Base-by-base conservation (phyloP, 805 yeast genomes). In the Yamadazyma sp. region DNA sequence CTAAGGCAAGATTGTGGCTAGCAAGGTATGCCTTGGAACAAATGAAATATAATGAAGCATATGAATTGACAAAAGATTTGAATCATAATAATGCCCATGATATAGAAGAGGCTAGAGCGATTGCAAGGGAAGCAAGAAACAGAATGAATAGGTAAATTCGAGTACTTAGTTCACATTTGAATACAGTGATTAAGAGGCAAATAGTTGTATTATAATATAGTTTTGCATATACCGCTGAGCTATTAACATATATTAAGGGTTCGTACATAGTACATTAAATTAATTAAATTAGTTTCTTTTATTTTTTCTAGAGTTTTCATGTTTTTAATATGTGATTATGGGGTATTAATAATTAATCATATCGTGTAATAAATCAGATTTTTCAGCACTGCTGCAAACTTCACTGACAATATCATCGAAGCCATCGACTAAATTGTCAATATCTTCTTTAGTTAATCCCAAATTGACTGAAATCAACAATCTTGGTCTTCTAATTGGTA, bases 1-100 rank as follows among this genome's bases (percentile, higher is more conserved):
- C 83, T 7, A 83, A 80, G 50, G 94, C 96, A 0, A 66, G 93
- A 27, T 62, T 89, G 35, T 89, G 97, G 97, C 61, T 89, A 17
- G 95, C 96, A 1, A 72, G 78, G 33, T 62, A 72, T 44, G 89
- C 87, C 30, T 57, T 80, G 40, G 67, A 66, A 12, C 58, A 60
- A 26, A 65, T 73, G 10, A 75, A 78, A 41, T 88, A 74, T 65
- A 77, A 76, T 31, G 70, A 65, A 36, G 95, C 96, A 0, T 80
- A 80, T 42, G 76, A 71, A 33, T 76, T 82, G 52, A 93, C 95
- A 1, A 74, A 76, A 36, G 85, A 80, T 38, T 70, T 87, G 45
- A 61, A 60, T 30, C 62, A 62, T 35, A 94, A 91, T 19, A 75
- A 83, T n/a, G 82, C 88, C 9, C 86, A 80, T 38, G 94, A 85